These are phyloP conservation scores for Delitschia confertaspora DNA, from an alignment of 495 filamentous ascomycete species.

Conservation along the genomic window DNA sequence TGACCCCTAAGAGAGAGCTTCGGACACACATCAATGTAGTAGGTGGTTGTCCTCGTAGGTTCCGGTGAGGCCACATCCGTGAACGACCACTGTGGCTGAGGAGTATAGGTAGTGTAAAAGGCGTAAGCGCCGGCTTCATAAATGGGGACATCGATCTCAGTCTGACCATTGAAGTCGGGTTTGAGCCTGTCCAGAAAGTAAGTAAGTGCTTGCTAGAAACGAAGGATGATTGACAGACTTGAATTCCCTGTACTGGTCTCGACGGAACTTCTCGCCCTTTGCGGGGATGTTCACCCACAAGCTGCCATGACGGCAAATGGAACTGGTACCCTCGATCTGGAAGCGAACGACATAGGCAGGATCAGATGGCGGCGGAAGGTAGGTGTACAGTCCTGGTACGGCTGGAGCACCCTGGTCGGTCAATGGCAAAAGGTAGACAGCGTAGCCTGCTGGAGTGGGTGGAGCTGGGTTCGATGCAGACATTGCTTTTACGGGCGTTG, in stretches of 20 bases:
- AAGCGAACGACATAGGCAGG: conserved; percentile 76
- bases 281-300: conserved; percentile 93
- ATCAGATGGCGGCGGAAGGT: conserved; percentile 65
- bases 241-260: conserved; percentile 72
- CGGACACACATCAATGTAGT: conserved; percentile 91
- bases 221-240: conserved; percentile 42
- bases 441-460: conserved; percentile 21
- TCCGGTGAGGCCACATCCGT: conserved; percentile 42
- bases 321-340: conserved; percentile 89
- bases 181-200: conserved; percentile 51
- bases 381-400: conserved; percentile 82
- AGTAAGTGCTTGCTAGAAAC: background rate
- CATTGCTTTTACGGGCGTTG: background rate
- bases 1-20: conserved; percentile 61
- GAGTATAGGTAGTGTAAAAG: conserved; percentile 89
- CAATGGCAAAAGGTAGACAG: conserved; percentile 75
- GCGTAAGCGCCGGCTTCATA: conserved; percentile 80
- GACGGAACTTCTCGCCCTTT: conserved; percentile 60
- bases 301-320: conserved; percentile 85
- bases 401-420: conserved; percentile 89
- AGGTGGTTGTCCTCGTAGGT: conserved; percentile 58
- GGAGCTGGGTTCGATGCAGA: background rate
- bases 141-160: conserved; percentile 82
- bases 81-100: conserved; percentile 68
- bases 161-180: conserved; percentile 84